Base-by-base conservation (phyloP, 2,329 filamentous ascomycete species). In the Metarhizium rileyi region DNA sequence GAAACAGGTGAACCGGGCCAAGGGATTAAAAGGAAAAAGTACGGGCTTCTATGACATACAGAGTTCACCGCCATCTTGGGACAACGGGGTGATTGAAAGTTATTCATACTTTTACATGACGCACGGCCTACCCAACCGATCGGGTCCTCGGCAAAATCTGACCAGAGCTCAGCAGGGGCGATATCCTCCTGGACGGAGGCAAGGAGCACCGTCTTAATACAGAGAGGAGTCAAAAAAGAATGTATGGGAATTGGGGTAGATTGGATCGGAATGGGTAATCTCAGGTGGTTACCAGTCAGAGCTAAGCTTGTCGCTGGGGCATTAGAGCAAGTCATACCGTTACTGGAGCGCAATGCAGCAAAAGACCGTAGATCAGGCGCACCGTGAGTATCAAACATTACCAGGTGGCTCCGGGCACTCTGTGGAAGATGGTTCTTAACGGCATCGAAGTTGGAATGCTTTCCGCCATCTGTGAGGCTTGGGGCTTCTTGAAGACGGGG, bases 401-500 rank as follows among this genome's bases (percentile, higher is more conserved):
- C 75, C 76, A 2, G 77, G 77, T 0, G 83, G 83, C 1, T 74
- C 77, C 1, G 84, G 84, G 0, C 83, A 87, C 61, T 87, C 83
- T 58, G 81, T 86, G 38, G n/a, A 87, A 88, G 68, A 87, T 87
- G 82, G 74, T 86, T 4, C 84, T 87, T 61, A 86, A 87, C 55
- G 83, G 83, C 1, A 86, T 87, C 52, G 83, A 87, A 60, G 81
- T 86, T 53, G 83, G 81, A 2, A 84, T 87, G 78, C 77, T 87
- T 68, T 77, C 66, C 48, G 71, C 75, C 0, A 71, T 86, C 5
- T 76, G 76, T 14, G 84, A 87, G 61, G 77, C 78, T 3, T 87
- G 81, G 80, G 72, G 71, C 1, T 71, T 86, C 28, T 78, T 87
- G 68, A 70, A 73, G 33, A 70, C 72, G 41, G 74, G n/a, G 78